Evolutionary conservation across 2,329 filamentous ascomycete species (phyloP), one percentile per base, ranked within the genome.

Genomic region (Parastagonospora nodorum): DNA sequence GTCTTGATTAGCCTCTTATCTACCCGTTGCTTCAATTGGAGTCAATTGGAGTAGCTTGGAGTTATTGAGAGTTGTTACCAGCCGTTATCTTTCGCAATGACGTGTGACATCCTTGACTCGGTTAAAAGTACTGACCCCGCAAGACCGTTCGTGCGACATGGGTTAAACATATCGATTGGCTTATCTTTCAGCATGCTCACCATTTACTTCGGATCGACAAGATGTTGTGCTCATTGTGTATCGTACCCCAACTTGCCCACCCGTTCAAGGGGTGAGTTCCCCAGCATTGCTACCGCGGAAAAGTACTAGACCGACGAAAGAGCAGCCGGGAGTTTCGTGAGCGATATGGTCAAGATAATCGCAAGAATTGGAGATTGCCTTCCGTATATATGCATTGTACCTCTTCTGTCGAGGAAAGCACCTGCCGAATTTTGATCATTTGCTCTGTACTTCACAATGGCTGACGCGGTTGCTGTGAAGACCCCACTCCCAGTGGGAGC

Each of bases 401-500:
- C 36, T 15, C 36, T 11, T 15, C 12, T 27, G 2, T 38, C 16
- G 10, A 19, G 27, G 5, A 2, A 2, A 19, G 8, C 2, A 24
- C 4, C 2, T 38, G 19, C 8, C 4, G 11, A 40, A 14, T 14
- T 40, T 15, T 29, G 24, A 8, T 12, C 14, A 14, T 28, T 5
- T 14, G 8, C 38, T 15, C 7, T 7, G 2, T 2, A 29, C 24
- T 29, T 29, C 19, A 56, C 12, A 15, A 64, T 66, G 63, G 55
- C 60, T 30, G 50, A 51, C 16, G 50, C 60, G 32, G 50, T 55
- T 24, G 19, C 19, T 24, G 19, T 24, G 10, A 52, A 46, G 9
- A 57, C 56, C 33, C 57, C 62, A 19, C 55, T 69, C 16, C 61
- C 64, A 35, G 67, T 72, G 1, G 77, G 76, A 9, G 76, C 75